A percentile compares a stretch with the other conserved stretches of the same genome.
phyloP scores from a whole-genome alignment of 768 basidiomycete genomes.

The Mycena floridula region DNA sequence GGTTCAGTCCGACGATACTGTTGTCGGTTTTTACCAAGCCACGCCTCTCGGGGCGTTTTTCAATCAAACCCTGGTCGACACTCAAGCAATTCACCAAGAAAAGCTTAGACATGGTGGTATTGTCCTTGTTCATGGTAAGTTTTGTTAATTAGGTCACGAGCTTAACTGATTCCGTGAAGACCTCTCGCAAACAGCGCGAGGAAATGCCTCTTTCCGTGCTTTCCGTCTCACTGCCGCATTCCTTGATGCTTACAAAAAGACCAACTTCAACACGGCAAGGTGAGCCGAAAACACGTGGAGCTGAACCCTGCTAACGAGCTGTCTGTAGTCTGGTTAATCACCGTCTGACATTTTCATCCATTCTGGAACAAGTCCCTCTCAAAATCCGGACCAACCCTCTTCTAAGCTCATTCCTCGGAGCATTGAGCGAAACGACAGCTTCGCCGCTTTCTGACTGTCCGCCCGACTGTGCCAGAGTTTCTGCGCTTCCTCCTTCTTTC shows the following conservation, averaged over 20 bases:
- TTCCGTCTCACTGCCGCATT: slow-evolving; percentile 79
- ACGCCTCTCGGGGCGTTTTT: slow-evolving; percentile 82
- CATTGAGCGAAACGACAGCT: slow-evolving; percentile 44
- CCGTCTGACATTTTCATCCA: slow-evolving; percentile 77
- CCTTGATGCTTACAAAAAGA: slow-evolving; percentile 73
- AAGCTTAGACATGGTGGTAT: slow-evolving; percentile 82
- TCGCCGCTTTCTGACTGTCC: slow-evolving; percentile 30
- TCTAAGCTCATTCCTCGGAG: slow-evolving; percentile 71
- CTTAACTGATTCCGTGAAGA: slow-evolving; percentile 37
- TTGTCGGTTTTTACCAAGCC: slow-evolving; percentile 93
- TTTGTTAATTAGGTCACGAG: neutral
- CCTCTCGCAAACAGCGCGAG: slow-evolving; percentile 69
- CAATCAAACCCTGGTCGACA: slow-evolving; percentile 74
- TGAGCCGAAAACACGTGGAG: slow-evolving; percentile 26
- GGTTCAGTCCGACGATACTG: slow-evolving; percentile 85
- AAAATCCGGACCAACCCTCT: slow-evolving; percentile 80
- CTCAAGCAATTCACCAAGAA: slow-evolving; percentile 81
- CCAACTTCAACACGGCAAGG: slow-evolving; percentile 84
- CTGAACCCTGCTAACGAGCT: slow-evolving; percentile 8
- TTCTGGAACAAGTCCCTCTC: slow-evolving; percentile 82
- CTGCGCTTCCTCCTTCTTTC: slow-evolving; percentile 55
- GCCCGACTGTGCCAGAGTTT: slow-evolving; percentile 30
- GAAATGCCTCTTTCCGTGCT: slow-evolving; percentile 85
- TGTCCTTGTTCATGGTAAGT: slow-evolving; percentile 76
- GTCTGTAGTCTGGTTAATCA: slow-evolving; percentile 64